Conservation (phyloP, 208 protist genomes). For the Herpetomonas samuelpessoai region DNA sequence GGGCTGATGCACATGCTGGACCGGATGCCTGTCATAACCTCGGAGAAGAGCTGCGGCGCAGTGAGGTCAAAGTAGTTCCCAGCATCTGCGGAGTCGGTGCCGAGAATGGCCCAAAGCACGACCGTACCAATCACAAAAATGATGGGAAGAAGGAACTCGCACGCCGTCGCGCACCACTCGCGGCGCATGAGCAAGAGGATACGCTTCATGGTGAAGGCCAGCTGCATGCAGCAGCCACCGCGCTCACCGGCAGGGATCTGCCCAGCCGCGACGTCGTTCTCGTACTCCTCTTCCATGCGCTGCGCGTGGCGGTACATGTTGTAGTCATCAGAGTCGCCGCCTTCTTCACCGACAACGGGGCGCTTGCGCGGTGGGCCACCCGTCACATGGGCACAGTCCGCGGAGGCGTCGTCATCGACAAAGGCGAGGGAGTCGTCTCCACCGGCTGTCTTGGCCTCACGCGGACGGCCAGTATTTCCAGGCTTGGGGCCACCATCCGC, state of each 20-base stretch:
- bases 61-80: conserved; percentile 10
- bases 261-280: not conserved
- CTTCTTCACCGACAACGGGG: not conserved
- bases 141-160: conserved; percentile 60
- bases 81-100: conserved; percentile 2
- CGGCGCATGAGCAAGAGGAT: conserved; percentile 43
- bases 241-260: conserved; percentile 1
- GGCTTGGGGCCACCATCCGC: too few species aligned
- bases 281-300: not conserved
- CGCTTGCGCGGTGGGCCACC: too few species aligned
- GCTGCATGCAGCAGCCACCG: conserved; percentile 34
- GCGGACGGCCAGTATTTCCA: too few species aligned
- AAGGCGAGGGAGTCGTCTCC: too few species aligned
- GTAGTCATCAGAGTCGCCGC: conserved; percentile 7
- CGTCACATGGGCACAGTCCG: too few species aligned
- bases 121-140: conserved; percentile 54
- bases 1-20: conserved; percentile 12
- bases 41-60: conserved; percentile 8
- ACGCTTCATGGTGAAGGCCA: conserved; percentile 47
- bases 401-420: too few species aligned
- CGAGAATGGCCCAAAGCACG: conserved; percentile 37
- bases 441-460: too few species aligned
- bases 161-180: conserved; percentile 32
- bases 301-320: conserved; percentile 9
- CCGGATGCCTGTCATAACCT: conserved; percentile 6